Base-by-base conservation (phyloP, 257 asterid species). In the Solanum gracilifrons region DNA sequence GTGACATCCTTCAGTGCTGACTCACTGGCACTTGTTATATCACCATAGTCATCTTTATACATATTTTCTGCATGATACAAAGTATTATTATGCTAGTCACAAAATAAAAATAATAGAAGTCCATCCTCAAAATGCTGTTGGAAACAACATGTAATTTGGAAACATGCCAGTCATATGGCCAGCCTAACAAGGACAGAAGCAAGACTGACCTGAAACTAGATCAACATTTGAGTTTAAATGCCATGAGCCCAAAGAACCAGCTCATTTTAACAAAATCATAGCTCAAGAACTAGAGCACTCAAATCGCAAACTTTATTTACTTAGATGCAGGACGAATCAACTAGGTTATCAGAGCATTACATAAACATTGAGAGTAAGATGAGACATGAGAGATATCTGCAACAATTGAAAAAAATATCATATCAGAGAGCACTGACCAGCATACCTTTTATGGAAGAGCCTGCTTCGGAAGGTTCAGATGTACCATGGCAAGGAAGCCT, bases 381-480 rank as follows among this genome's bases (percentile, higher is more conserved):
- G 85, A 82, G 43, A 29, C 51, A 74, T 21, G 31, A 36, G 51
- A 74, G 29, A 48, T 18, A 82, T 29, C 68, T 85, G 79, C 43
- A 48, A 7, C 69, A 48, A 48, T 31, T 48, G 69, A 31, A 31
- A 31, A 46, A 48, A 29, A 48, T 21, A 84, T 31, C 86, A 88
- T 75, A 90, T 39, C 36, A 74, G 82, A 86, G 87, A 91, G 71
- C 87, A 82, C 85, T 18, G 20, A 48, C 35, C 23, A 84, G 12
- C 86, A 69, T 87, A 95, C 98, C 99, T 94, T 91, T 95, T 90
- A 95, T 88, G 60, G 95, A 95, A 87, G 99, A 97, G 74, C 98
- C 98, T 60, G 97, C 88, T 90, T 97, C 99, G 73, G 99, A 97
- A 76, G 98, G 98, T 93, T 95, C 99, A 23, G 94, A 93, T 88